A percentile compares a stretch with the other conserved stretches of the same genome.
Evolutionary conservation across 228 moss, liverwort and hornwort genomes (phyloP).

Genomic region (Sphagnum fallax): DNA sequence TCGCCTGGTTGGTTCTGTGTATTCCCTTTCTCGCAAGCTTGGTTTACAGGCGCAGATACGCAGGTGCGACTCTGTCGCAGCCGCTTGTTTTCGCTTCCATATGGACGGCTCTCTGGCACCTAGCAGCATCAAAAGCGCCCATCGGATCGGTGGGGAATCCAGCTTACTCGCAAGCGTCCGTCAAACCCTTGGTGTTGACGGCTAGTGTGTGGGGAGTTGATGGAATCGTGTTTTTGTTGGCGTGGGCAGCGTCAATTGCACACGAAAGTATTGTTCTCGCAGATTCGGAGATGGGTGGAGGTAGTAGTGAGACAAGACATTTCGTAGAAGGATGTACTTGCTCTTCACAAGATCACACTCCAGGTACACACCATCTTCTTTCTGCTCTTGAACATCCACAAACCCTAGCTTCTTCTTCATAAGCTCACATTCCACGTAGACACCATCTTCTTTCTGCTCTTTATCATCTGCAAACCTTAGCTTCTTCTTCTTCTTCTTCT

Average conservation of each 20-base stretch:
- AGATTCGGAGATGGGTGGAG: neutral
- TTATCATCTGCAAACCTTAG: too few species aligned
- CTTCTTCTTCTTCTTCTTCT: too few species aligned
- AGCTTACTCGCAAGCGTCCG: conserved; percentile 14
- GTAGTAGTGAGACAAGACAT: neutral
- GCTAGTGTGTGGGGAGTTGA: conserved; percentile 23
- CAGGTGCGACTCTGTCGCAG: conserved; percentile 17
- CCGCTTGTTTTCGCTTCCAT: conserved; percentile 17
- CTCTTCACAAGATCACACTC: neutral
- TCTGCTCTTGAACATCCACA: too few species aligned
- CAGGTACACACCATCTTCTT: too few species aligned
- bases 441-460: too few species aligned
- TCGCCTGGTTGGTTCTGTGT: conserved; percentile 15
- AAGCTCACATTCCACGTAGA: too few species aligned
- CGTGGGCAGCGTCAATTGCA: conserved; percentile 18
- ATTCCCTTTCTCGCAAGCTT: conserved; percentile 13
- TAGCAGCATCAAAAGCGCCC: conserved; percentile 8
- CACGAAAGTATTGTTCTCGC: conserved; percentile 19
- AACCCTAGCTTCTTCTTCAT: too few species aligned
- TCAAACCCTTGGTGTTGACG: conserved; percentile 22
- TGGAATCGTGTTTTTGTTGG: conserved; percentile 25
- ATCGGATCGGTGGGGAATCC: conserved; percentile 25
- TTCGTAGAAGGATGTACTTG: conserved; percentile 3
- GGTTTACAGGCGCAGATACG: conserved; percentile 17
- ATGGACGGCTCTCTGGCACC: conserved; percentile 20